phyloP scores from a whole-genome alignment of 257 asterid species.

The Eucommia ulmoides region DNA sequence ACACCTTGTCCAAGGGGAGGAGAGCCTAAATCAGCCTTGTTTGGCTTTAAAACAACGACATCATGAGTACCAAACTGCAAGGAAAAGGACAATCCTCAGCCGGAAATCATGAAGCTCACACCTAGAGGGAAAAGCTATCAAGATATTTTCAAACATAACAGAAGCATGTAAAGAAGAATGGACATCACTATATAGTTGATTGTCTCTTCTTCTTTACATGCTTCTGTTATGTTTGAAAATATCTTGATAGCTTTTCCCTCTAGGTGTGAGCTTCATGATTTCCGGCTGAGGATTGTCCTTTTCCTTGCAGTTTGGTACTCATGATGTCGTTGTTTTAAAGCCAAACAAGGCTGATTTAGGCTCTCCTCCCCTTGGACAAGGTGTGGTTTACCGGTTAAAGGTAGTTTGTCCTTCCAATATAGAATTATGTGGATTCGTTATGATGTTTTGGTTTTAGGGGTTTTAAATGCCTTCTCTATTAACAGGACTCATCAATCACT shows the following conservation, averaged over 20 bases:
- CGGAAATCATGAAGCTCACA: slow-evolving; percentile 7
- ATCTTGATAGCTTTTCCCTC: background rate
- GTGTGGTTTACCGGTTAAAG: slow-evolving; percentile 89
- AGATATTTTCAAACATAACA: background rate
- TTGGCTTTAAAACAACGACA: slow-evolving; percentile 75
- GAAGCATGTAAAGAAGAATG: no score
- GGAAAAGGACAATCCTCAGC: no score
- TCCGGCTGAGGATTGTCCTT: no score
- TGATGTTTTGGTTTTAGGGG: background rate
- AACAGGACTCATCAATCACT: slow-evolving; percentile 87
- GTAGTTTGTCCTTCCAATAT: slow-evolving; percentile 18
- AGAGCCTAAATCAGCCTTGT: slow-evolving; percentile 82
- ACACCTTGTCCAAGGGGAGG: slow-evolving; percentile 96
- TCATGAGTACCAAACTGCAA: slow-evolving; percentile 90
- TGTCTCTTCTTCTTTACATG: no score
- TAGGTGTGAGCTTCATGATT: slow-evolving; percentile 3
- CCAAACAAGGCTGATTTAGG: slow-evolving; percentile 87
- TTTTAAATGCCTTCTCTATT: slow-evolving; percentile 11
- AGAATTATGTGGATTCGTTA: background rate
- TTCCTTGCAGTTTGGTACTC: slow-evolving; percentile 75
- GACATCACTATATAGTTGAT: no score
- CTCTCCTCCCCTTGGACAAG: slow-evolving; percentile 91
- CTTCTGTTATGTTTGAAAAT: background rate
- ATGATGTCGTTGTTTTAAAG: slow-evolving; percentile 78
- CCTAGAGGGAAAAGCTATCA: background rate